Evolutionary conservation across 2,329 filamentous ascomycete species (phyloP), one percentile per base, ranked within the genome.

Genomic region (Lecanicillium sp.): DNA sequence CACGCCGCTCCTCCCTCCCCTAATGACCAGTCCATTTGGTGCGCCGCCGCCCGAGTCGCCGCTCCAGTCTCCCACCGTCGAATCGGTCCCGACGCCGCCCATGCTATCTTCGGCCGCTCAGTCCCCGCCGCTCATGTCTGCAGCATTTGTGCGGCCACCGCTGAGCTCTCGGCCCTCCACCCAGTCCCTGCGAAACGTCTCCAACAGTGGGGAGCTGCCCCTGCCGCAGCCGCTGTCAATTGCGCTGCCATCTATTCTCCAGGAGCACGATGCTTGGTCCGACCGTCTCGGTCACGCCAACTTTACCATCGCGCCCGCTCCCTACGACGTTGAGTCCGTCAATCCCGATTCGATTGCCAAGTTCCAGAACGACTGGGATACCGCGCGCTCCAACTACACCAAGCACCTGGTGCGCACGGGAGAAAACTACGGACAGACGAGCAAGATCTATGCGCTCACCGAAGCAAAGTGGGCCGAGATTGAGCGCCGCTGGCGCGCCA

Each of bases 401-500:
- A 91, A 90, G 64, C 90, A 95, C 60, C 79, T 94, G 17, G 86
- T 88, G 10, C 86, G 89, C 50, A 93, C 87, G 0, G 86, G 87
- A 48, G 90, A 95, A 66, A 89, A 96, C 67, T 95, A 95, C 57
- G 90, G 90, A 14, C 75, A 84, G 27, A 95, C 89, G 0, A 95
- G 90, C 46, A 93, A 89, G 63, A 93, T 87, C 48, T 95, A 90
- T 67, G 79, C 77, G 44, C 75, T 93, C 49, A 95, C 90, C 0
- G 84, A 93, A 64, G 79, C 86, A 52, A 97, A 97, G 65, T 96
- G 91, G 91, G 78, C 83, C 21, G 80, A 84, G 56, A 86, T 87
- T 36, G 87, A 95, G 62, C 73, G 72, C 2, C 69, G 75, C 49
- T 96, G 90, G 91, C 81, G 83, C 61, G 65, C 67, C 29, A 78